Conservation (phyloP, 352 stramenopile species). For the Globisporangium cystogenes region DNA sequence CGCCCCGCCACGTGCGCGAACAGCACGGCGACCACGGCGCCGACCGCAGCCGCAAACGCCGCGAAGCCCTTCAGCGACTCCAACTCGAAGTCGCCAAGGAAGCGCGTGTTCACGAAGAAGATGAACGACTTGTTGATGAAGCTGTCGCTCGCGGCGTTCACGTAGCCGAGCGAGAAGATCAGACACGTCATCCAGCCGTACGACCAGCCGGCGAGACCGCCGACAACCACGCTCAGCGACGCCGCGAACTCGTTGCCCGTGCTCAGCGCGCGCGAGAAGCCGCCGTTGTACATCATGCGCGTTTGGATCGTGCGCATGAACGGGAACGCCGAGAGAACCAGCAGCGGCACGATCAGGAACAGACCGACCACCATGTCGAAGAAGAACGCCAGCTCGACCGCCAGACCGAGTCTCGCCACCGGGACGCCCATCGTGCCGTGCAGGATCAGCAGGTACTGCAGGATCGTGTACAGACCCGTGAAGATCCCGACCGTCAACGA, state of each 20-base stretch:
- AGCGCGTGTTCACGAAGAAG: conserved; percentile 64
- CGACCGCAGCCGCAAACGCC: conserved; percentile 40
- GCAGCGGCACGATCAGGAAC: conserved; percentile 65
- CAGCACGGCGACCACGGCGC: conserved; percentile 37
- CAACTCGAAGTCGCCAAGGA: conserved; percentile 42
- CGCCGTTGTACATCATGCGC: conserved; percentile 90
- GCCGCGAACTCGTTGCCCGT: conserved; percentile 78
- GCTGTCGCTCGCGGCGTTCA: conserved; percentile 64
- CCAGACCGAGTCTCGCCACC: conserved; percentile 57
- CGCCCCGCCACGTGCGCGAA: conserved; percentile 60
- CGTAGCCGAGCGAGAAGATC: conserved; percentile 76
- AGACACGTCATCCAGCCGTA: conserved; percentile 81
- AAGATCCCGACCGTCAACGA: conserved; percentile 67
- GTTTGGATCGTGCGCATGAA: conserved; percentile 89
- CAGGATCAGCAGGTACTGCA: conserved; percentile 73
- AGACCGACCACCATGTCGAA: conserved; percentile 83
- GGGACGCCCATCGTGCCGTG: conserved; percentile 62
- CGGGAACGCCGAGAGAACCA: conserved; percentile 75
- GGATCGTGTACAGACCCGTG: conserved; percentile 63
- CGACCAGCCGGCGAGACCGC: conserved; percentile 60
- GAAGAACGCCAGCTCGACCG: conserved; percentile 78
- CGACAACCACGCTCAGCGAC: conserved; percentile 72
- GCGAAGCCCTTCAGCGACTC: conserved; percentile 73
- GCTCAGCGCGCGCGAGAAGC: conserved; percentile 79
- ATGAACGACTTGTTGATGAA: conserved; percentile 85